Evolutionary conservation across 768 basidiomycete species (phyloP).

Genomic region (Tubosaeta sp.): DNA sequence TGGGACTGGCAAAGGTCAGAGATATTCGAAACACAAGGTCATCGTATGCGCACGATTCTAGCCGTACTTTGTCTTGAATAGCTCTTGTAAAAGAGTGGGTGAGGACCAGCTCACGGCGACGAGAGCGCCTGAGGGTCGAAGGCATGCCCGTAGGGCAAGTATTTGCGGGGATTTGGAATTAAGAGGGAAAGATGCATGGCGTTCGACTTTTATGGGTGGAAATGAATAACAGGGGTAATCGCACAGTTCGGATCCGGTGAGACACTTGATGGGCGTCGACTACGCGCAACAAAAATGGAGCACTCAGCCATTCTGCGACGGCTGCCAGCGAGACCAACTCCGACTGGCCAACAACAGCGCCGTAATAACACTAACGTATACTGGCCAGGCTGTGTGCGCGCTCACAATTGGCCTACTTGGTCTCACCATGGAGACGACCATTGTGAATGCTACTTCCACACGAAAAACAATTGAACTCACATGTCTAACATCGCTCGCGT

Average conservation of each 20-base stretch:
- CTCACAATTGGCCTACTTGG: background rate
- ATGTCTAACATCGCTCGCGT: too few species aligned
- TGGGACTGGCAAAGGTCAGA: conserved; percentile 14
- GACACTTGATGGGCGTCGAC: background rate
- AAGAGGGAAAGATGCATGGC: conserved; percentile 10
- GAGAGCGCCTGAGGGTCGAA: conserved; percentile 43
- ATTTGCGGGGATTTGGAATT: conserved; percentile 11
- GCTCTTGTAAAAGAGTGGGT: conserved; percentile 49
- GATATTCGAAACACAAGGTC: background rate
- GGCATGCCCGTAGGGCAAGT: conserved; percentile 32
- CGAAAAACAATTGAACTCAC: background rate
- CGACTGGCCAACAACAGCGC: conserved; percentile 8
- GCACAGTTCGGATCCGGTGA: conserved; percentile 12
- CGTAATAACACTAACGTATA: too few species aligned
- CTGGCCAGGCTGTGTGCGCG: background rate
- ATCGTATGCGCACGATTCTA: conserved; percentile 28
- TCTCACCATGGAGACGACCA: background rate
- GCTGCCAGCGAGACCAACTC: conserved; percentile 8
- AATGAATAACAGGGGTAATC: conserved; percentile 27
- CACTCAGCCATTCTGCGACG: conserved; percentile 13
- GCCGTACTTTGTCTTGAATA: conserved; percentile 39
- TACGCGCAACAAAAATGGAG: conserved; percentile 18
- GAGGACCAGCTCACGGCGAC: conserved; percentile 43
- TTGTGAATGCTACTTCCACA: too few species aligned
- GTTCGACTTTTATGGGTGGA: conserved; percentile 28